phyloP scores from a whole-genome alignment of 306 rosid species.

The Vigna unguiculata region DNA sequence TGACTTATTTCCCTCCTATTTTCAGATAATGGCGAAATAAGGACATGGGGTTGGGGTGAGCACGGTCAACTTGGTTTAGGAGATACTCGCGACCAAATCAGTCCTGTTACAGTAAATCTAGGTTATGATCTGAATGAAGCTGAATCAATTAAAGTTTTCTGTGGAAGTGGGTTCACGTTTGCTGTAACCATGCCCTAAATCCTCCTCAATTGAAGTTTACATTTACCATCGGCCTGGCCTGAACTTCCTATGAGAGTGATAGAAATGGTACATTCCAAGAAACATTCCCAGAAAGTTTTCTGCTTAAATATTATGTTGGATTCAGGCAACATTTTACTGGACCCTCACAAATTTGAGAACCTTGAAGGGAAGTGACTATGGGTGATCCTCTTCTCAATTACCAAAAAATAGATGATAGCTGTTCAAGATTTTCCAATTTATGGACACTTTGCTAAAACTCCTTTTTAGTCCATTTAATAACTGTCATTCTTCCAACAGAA shows the following conservation, averaged over 20 bases:
- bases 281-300: constrained; percentile 13
- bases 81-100: constrained; percentile 59
- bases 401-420: not conserved
- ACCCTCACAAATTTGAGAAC: constrained; percentile 24
- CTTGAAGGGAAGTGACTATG: not conserved
- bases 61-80: constrained; percentile 98
- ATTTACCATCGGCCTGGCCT: constrained; percentile 12
- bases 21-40: constrained; percentile 66
- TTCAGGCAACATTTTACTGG: constrained; percentile 3
- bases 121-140: constrained; percentile 42
- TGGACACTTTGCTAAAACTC: not conserved
- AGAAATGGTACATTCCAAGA: not conserved
- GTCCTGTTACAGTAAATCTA: constrained; percentile 60
- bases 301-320: constrained; percentile 2
- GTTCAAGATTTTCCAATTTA: not conserved
- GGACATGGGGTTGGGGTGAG: constrained; percentile 99
- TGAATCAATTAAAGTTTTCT: constrained; percentile 56
- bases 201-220: constrained; percentile 21
- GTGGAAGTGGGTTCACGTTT: constrained; percentile 93
- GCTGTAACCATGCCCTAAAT: constrained; percentile 49
- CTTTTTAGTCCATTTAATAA: not conserved
- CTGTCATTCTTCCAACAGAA: not conserved
- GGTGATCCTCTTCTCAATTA: not conserved
- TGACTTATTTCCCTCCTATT: constrained; percentile 26
- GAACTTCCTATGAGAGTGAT: constrained; percentile 11